These are phyloP conservation scores for Blepharisma stoltei DNA, from an alignment of 73 alveolate genomes.

Conservation along the genomic window DNA sequence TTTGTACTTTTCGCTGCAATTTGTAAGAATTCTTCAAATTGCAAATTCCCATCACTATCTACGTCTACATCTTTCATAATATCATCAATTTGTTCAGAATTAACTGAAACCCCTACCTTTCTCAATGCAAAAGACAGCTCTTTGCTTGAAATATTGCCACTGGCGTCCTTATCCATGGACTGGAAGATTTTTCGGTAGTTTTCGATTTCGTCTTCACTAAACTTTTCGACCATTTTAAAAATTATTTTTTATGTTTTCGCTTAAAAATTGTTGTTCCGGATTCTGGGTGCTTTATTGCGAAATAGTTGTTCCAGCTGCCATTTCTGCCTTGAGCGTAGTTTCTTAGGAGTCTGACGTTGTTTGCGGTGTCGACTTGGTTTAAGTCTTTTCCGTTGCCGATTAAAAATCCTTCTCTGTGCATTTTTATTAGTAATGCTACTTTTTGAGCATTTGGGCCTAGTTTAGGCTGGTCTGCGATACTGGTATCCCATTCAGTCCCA, in stretches of 20 bases:
- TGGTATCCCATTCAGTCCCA: constrained; percentile 46
- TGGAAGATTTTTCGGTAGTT: constrained; percentile 8
- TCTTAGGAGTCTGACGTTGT: constrained; percentile 79
- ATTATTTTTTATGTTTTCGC: constrained; percentile 9
- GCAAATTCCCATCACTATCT: constrained; percentile 66
- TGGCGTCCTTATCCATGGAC: constrained; percentile 49
- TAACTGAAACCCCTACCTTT: constrained; percentile 66
- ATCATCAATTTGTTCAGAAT: constrained; percentile 80
- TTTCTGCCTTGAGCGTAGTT: constrained; percentile 91
- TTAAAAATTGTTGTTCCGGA: neutral
- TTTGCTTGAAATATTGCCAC: constrained; percentile 77
- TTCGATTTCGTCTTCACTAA: constrained; percentile 12
- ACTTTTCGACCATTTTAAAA: constrained; percentile 60
- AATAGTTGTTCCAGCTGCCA: constrained; percentile 86
- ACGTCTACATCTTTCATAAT: constrained; percentile 81
- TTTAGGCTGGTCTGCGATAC: constrained; percentile 64
- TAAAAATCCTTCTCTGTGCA: constrained; percentile 71
- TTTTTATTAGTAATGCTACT: constrained; percentile 54
- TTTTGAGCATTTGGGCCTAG: constrained; percentile 71
- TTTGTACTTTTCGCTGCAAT: constrained; percentile 7
- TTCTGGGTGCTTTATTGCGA: constrained; percentile 30
- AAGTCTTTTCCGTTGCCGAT: constrained; percentile 58
- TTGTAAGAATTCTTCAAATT: constrained; percentile 33
- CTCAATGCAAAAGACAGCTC: constrained; percentile 81
- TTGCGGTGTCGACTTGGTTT: constrained; percentile 65